Evolutionary conservation across 768 basidiomycete genomes (phyloP), one percentile per base, ranked within the genome.

Genomic region (Serendipita vermifera): DNA sequence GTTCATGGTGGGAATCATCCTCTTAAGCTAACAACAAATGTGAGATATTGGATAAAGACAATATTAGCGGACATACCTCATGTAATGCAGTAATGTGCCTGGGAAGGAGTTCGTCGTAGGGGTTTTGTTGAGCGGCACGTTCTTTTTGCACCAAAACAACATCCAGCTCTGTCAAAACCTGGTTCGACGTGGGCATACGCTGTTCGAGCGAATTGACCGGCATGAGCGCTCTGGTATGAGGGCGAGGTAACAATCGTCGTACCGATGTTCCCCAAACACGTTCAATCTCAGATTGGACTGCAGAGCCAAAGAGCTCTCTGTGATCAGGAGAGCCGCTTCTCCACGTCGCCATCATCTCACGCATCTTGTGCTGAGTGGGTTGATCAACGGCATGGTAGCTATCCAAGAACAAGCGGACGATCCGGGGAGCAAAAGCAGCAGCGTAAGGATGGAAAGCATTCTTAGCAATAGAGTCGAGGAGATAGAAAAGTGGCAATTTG

Each of bases 261-360:
- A 65, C 64, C 27, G 63, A 59, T 43, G 55, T 59, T 27, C 81
- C 83, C 85, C 87, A 90, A 31, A 90, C 79, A 17, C 81, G 77
- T 68, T 98, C 96, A 59, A 98, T 86, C 14, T 82, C 78, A 38
- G 80, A 71, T 66, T 97, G 92, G 17, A 87, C 77, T 2, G 78
- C 78, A 27, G 78, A 70, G 38, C 91, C 87, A 65, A 98, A 99
- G 1, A 99, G 74, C 65, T 93, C 87, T 54, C 79, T 79, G 33
- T 87, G 80, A 32, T 75, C 77, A 2, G 87, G 85, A 13, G 85
- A 83, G 14, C 89, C 91, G 22, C 81, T 85, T 36, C 92, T 77
- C 96, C 96, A 99, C 4, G 96, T 94, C 27, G 87, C 70, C 13
- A 98, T 78, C 83, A 99, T 91, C 69, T 99, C 96, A 66, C 94